Evolutionary conservation across 2,329 filamentous ascomycete species (phyloP), one percentile per base, ranked within the genome.

Genomic region (Sarocladium kiliense): DNA sequence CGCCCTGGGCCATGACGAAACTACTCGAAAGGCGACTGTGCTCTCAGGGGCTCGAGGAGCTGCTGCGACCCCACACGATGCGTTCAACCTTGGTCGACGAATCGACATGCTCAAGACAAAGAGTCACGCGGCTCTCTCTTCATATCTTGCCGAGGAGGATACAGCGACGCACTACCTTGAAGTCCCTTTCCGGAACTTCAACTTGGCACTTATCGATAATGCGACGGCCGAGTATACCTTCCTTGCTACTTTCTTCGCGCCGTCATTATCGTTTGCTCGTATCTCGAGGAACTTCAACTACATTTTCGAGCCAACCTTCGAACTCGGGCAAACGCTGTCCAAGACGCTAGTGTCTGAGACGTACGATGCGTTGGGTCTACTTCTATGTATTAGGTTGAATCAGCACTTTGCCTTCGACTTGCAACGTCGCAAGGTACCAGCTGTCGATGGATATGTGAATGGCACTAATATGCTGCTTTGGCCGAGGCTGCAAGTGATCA

Each of bases 191-290:
- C 86, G 91, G 39, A 92, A 96, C 66, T 97, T 96, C 76, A 97
- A 97, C 65, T 81, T 96, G 45, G 93, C 94, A 0, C 77, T 99
- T 19, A 81, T 97, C 59, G 94, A 99, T 71, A 99, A 99, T 63
- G 88, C 91, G 1, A 92, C 89, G 2, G 89, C 92, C 32, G 95
- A 99, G 69, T 99, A 97, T 71, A 91, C 89, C 2, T 97, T 99
- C 67, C 79, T 97, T 55, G 89, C 89, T 1, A 82, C 89, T 16
- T 96, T 97, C 74, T 97, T 99, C 74, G 83, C 87, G 7, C 86
- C 91, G 0, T 79, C 88, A 11, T 77, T 91, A 30, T 87, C 86
- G 9, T 89, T 88, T 64, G 79, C 90, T 16, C 79, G 86, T 55
- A 88, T 97, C 50, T 90, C 89, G 21, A 86, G 87, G 50, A 90